Percentiles rank a stretch among this genome's conserved stretches.
Evolutionary conservation across 2,329 filamentous ascomycete species (phyloP).

Genomic region (Graphiopsis chlorocephala): DNA sequence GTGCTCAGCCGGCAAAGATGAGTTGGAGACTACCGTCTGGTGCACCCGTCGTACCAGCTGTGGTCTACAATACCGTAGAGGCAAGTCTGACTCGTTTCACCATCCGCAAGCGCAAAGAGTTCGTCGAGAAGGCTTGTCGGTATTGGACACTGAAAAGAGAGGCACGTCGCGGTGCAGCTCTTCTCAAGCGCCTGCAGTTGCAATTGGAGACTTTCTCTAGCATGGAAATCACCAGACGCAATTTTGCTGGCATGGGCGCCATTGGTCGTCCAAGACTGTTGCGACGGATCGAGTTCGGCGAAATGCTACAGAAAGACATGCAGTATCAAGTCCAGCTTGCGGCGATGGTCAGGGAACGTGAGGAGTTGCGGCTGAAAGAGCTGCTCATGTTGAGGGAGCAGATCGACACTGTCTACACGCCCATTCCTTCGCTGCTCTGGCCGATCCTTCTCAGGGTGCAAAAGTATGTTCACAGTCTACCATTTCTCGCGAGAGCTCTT

Average conservation of each 20-base stretch:
- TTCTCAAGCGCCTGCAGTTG: conserved; percentile 88
- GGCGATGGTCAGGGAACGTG: conserved; percentile 69
- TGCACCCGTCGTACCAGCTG: conserved; percentile 87
- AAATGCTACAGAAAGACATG: conserved; percentile 72
- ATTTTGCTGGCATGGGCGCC: conserved; percentile 93
- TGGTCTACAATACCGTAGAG: conserved; percentile 83
- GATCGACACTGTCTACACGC: conserved; percentile 89
- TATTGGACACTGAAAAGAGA: conserved; percentile 98
- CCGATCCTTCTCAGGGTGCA: conserved; percentile 78
- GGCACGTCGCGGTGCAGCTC: conserved; percentile 81
- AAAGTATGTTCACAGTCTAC: conserved; percentile 58
- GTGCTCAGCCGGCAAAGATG: conserved; percentile 57
- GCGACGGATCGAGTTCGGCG: conserved; percentile 83
- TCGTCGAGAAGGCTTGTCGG: conserved; percentile 85
- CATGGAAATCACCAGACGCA: conserved; percentile 92
- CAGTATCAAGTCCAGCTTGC: conserved; percentile 70
- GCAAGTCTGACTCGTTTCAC: conserved; percentile 78
- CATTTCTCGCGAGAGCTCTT: conserved; percentile 7
- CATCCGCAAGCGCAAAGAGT: conserved; percentile 86
- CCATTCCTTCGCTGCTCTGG: conserved; percentile 71
- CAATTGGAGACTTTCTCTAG: conserved; percentile 96
- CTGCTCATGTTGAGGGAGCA: conserved; percentile 73
- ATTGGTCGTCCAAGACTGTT: conserved; percentile 74
- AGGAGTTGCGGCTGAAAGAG: conserved; percentile 73
- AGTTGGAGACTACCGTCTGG: conserved; percentile 92